Base-by-base conservation (phyloP, 768 basidiomycete species). In the Suillus tomentosus region DNA sequence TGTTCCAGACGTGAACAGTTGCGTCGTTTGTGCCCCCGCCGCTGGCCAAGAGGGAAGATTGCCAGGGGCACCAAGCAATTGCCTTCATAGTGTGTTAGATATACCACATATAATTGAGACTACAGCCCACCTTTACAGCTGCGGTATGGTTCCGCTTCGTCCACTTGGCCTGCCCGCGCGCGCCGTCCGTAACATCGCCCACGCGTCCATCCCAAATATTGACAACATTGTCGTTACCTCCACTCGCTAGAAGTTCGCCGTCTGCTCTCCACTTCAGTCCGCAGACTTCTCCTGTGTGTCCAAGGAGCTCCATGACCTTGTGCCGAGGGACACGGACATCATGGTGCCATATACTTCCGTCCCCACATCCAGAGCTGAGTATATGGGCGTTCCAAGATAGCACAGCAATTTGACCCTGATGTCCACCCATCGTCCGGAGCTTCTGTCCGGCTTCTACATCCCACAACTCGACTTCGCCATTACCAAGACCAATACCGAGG, bases 61-160 rank as follows among this genome's bases (percentile, higher is more conserved):
- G 92, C 97, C 97, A 99, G 0, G 96, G 95, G 67, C 94, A 96
- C 95, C 97, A 99, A 1, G 95, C 94, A 62, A 99, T 80, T 2
- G 95, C 96, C 93, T 95, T 5, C 40, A 67, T n/a, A 64, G 19
- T 55, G 60, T 42, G 40, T 36, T 11, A 43, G 61, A 55, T 65
- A 19, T n/a, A 5, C 1, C 53, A 62, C 10, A 19, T 59, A 13
- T 24, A 57, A n/a, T 53, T 54, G 8, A 27, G 39, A 6, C 11
- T 24, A n/a, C n/a, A 43, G 42, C 51, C 24, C 64, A 83, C 87
- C 81, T 91, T 91, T 64, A 91, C 89, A 2, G 95, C 95, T 0
- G 94, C 95, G 0, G 91, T 92, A 73, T 96, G 95, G 73, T 93
- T 95, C 54, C 90, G 80, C 77, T 96, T 95, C 27, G 91, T 92